phyloP scores from a whole-genome alignment of 805 yeast genomes.

The Kazachstania africana region DNA sequence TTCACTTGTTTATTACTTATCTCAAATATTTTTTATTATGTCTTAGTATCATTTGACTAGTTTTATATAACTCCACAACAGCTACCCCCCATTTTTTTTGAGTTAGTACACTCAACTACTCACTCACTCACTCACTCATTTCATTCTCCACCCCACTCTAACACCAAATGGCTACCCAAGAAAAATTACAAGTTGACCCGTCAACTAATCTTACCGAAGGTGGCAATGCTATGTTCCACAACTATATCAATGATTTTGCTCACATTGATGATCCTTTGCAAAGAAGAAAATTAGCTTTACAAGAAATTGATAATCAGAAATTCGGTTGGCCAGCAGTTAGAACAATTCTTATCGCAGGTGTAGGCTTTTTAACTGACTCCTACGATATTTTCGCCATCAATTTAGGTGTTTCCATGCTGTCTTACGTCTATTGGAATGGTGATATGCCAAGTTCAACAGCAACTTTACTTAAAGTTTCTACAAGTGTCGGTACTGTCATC shows the following conservation, averaged over 20 bases:
- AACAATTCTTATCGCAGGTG: slow-evolving; percentile 81
- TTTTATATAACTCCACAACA: too few relatives aligned
- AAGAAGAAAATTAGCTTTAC: slow-evolving; percentile 74
- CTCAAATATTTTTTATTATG: too few relatives aligned
- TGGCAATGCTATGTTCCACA: slow-evolving; percentile 83
- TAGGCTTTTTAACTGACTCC: slow-evolving; percentile 87
- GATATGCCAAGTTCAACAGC: slow-evolving; percentile 56
- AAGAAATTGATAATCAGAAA: slow-evolving; percentile 66
- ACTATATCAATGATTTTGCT: slow-evolving; percentile 66
- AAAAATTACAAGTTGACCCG: too few relatives aligned
- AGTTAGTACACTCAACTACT: too few relatives aligned
- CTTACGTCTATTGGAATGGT: slow-evolving; percentile 61
- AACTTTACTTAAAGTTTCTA: slow-evolving; percentile 74
- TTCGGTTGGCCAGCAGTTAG: slow-evolving; percentile 78
- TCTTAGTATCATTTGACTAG: too few relatives aligned
- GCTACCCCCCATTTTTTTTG: too few relatives aligned
- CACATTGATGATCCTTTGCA: slow-evolving; percentile 77
- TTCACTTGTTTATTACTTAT: too few relatives aligned
- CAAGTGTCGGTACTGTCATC: slow-evolving; percentile 88
- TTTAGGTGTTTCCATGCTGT: slow-evolving; percentile 69
- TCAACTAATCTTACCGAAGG: slow-evolving; percentile 46
- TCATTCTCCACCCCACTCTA: too few relatives aligned
- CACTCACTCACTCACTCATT: too few relatives aligned
- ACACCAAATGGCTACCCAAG: too few relatives aligned
- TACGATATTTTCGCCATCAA: slow-evolving; percentile 88